Conservation (phyloP, 2,329 filamentous ascomycete species). For the Fusarium buxicola region DNA sequence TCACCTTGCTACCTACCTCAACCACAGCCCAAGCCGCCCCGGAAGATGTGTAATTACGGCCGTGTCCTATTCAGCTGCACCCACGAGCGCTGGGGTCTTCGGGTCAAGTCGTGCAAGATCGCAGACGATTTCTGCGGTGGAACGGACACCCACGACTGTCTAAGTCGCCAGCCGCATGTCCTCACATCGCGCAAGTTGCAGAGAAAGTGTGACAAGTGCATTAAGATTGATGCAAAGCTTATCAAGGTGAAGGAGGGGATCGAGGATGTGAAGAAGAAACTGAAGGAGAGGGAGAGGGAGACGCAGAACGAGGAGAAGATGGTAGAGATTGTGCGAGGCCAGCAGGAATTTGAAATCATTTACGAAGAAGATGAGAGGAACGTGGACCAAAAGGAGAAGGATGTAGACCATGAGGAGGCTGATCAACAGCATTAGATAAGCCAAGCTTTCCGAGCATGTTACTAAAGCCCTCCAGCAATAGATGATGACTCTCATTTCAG, state of each 20-base stretch:
- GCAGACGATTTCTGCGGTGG: conserved; percentile 28
- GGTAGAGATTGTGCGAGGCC: too few relatives aligned
- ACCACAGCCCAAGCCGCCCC: background rate
- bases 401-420: background rate
- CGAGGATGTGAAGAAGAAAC: background rate
- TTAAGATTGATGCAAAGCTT: conserved; percentile 33
- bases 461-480: too few relatives aligned
- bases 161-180: conserved; percentile 35
- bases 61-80: conserved; percentile 43
- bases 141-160: conserved; percentile 32
- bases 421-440: background rate
- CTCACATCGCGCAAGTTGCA: conserved; percentile 37
- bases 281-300: conserved; percentile 13
- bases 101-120: conserved; percentile 38
- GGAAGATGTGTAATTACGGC: conserved; percentile 45
- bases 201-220: conserved; percentile 42
- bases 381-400: background rate
- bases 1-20: background rate
- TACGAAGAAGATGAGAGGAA: background rate
- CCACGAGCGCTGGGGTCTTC: conserved; percentile 45
- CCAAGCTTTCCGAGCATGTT: background rate
- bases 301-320: background rate
- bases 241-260: conserved; percentile 28
- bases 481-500: too few relatives aligned
- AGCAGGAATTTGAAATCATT: too few relatives aligned